A percentile compares a stretch with the other conserved stretches of the same genome.
phyloP scores from a whole-genome alignment of 768 basidiomycete genomes.

The Lentinula detonsa region DNA sequence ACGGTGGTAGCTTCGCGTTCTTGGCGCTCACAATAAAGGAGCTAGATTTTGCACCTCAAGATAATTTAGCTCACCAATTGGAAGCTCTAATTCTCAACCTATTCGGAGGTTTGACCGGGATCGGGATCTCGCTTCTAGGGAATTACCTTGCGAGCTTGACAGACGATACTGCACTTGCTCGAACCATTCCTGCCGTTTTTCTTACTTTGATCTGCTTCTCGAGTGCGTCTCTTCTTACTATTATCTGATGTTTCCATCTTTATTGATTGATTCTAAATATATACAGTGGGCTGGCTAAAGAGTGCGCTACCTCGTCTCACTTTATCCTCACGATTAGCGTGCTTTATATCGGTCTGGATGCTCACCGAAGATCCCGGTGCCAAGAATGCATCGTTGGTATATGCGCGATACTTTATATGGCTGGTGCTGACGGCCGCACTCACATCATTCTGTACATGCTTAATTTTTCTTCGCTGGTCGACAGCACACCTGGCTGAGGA shows the following conservation, averaged over 20 bases:
- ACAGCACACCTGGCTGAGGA: conserved; percentile 37
- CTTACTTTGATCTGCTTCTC: conserved; percentile 31
- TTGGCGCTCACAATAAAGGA: conserved; percentile 36
- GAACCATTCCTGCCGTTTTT: conserved; percentile 34
- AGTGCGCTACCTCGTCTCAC: conserved; percentile 40
- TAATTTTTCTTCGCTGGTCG: conserved; percentile 34
- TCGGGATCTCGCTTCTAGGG: conserved; percentile 22
- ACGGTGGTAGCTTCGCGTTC: conserved; percentile 33
- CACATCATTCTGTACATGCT: conserved; percentile 28
- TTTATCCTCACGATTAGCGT: conserved; percentile 36
- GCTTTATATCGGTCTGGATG: conserved; percentile 42
- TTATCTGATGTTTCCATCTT: not conserved
- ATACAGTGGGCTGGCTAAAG: conserved; percentile 23
- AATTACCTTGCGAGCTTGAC: conserved; percentile 15
- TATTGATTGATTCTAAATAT: not conserved
- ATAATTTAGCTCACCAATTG: conserved; percentile 40
- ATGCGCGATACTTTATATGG: conserved; percentile 32
- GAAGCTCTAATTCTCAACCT: conserved; percentile 38
- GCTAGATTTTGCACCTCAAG: conserved; percentile 40
- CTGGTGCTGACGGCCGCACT: conserved; percentile 31
- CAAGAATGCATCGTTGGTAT: conserved; percentile 17
- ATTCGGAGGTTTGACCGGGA: conserved; percentile 32
- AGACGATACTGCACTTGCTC: conserved; percentile 19
- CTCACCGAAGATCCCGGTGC: conserved; percentile 30
- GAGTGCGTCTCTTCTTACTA: conserved; percentile 16